phyloP scores from a whole-genome alignment of 305 asterid genomes.

The Vinca major region DNA sequence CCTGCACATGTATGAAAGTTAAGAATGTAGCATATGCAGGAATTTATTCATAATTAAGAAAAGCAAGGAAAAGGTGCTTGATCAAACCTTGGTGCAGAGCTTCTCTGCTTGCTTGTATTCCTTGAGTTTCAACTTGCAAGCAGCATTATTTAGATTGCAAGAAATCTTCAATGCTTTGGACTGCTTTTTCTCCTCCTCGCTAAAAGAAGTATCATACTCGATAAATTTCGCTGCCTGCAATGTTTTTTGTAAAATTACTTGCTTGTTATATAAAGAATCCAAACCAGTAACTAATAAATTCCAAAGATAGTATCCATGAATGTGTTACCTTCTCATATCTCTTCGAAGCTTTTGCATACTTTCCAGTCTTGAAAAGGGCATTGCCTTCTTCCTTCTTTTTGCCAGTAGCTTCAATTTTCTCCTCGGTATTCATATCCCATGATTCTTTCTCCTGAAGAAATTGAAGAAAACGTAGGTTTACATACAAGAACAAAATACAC shows the following conservation, averaged over 20 bases:
- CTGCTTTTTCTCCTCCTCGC: conserved; percentile 39
- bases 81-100: conserved; percentile 35
- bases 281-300: not conserved
- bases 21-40: not conserved
- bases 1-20: conserved; percentile 12
- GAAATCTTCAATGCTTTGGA: conserved; percentile 30
- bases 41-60: not conserved
- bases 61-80: not conserved
- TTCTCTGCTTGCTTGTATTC: conserved; percentile 40
- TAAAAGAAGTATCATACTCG: conserved; percentile 29
- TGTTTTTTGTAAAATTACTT: not conserved
- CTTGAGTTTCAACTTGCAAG: conserved; percentile 42
- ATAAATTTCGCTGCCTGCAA: conserved; percentile 38
- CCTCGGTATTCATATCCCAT: conserved; percentile 78
- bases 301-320: not conserved
- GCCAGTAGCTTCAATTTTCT: conserved; percentile 72
- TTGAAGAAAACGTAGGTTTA: not conserved
- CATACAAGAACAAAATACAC: not conserved
- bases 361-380: conserved; percentile 58
- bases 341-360: conserved; percentile 58
- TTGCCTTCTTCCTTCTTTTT: conserved; percentile 83
- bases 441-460: conserved; percentile 69
- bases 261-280: not conserved
- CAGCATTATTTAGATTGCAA: conserved; percentile 39
- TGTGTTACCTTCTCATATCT: conserved; percentile 74